Evolutionary conservation across 1,139 yeast species (phyloP), one percentile per base, ranked within the genome.

Genomic region (Nakaseomyces kungkrabaensis): DNA sequence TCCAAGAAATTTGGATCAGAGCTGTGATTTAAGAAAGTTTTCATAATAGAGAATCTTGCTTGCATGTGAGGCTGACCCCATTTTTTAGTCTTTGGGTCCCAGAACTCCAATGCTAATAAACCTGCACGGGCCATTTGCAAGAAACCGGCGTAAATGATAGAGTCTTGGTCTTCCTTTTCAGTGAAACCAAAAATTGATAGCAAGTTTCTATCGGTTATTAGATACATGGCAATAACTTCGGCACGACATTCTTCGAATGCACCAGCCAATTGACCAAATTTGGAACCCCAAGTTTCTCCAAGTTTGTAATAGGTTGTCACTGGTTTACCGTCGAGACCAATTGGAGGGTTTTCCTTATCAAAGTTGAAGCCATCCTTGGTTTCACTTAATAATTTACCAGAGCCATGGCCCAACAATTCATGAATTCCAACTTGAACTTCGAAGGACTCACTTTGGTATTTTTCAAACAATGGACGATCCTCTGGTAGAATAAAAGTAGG

Each of bases 51-150:
- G 67, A 78, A 88, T 63, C 96, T 75, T 5, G 95, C 96, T 71
- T 87, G 95, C 89, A 87, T 86, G 65, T 88, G 96, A n/a, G 96
- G 82, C 70, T 88, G 96, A 36, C 96, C 96, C 96, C 96, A 88
- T 67, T 86, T 86, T 54, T 74, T 71, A 37, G 87, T 75, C 45
- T 70, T 68, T 42, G 96, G 95, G 66, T 87, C 95, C 88, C 94
- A 88, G 67, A 76, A 85, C 66, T 88, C 95, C 61, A 88, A 73
- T 1, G 85, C 90, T 42, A 84, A 62, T 49, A 88, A 72, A 55
- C 96, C 96, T 5, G 96, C 95, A 60, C 96, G 77, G 32, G 89
- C 85, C 96, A 88, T 88, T 56, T 79, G 79, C 54, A 87, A 70
- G 54, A 82, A 84, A 22, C 88, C 86, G 47, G 85, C 74, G 58